Evolutionary conservation across 2,329 filamentous ascomycete species (phyloP).

Genomic region (Cytospora piceae): DNA sequence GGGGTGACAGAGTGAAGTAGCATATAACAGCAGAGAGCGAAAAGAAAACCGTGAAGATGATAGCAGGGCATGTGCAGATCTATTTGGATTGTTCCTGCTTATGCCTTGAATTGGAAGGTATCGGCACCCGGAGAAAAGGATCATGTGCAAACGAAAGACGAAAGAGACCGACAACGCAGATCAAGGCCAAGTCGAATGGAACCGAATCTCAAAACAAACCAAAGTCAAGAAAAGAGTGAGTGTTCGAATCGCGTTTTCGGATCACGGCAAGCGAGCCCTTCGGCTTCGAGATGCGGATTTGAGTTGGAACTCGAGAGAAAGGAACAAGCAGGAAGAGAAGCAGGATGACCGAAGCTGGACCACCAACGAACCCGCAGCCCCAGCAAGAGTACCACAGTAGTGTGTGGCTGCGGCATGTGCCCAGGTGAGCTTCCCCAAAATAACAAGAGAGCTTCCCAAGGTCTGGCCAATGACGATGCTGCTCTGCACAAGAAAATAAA

Average conservation of each 20-base stretch:
- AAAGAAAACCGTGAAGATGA: neutral
- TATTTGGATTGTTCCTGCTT: neutral
- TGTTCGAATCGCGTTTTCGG: constrained; percentile 3
- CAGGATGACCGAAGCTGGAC: neutral
- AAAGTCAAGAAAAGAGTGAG: neutral
- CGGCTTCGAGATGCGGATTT: neutral
- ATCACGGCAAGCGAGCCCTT: constrained; percentile 16
- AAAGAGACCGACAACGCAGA: neutral
- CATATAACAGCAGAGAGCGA: constrained; percentile 1
- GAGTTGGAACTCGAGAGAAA: neutral
- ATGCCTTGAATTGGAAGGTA: neutral
- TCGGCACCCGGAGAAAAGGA: neutral
- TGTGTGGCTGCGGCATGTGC: constrained; percentile 19
- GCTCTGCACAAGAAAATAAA: constrained; percentile 20
- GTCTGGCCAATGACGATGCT: constrained; percentile 19
- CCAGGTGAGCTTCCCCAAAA: constrained; percentile 17
- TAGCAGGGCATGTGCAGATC: constrained; percentile 21
- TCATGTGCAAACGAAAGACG: neutral
- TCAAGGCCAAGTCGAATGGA: neutral
- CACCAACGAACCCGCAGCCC: neutral
- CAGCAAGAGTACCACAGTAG: neutral
- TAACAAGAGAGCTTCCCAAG: neutral
- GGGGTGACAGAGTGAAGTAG: constrained; percentile 19
- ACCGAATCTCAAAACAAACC: neutral
- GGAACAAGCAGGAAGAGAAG: constrained; percentile 1